These are phyloP conservation scores for Tylopilus subfusipes DNA, from an alignment of 768 basidiomycete genomes.

Conservation along the genomic window DNA sequence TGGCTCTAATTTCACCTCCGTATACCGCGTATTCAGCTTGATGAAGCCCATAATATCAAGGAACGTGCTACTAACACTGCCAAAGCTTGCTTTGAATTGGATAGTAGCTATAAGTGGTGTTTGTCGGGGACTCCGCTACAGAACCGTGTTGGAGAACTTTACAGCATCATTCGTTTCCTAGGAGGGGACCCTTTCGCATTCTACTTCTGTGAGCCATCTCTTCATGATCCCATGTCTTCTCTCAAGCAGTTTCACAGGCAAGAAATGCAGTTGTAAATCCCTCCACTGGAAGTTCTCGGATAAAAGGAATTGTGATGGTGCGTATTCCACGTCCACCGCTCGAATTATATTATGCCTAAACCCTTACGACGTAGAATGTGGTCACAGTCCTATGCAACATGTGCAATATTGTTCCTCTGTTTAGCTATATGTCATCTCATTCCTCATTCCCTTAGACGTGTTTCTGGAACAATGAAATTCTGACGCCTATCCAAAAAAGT, in stretches of 20 bases:
- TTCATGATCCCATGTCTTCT: background rate
- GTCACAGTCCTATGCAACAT: slow-evolving; percentile 83
- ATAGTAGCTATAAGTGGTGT: slow-evolving; percentile 86
- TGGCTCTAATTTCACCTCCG: background rate
- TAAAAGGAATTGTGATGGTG: slow-evolving; percentile 80
- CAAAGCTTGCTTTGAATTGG: slow-evolving; percentile 90
- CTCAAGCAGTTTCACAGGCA: slow-evolving; percentile 46
- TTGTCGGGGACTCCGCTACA: slow-evolving; percentile 95
- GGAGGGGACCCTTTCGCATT: slow-evolving; percentile 91
- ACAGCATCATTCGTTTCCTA: slow-evolving; percentile 88
- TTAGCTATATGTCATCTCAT: slow-evolving; percentile 4
- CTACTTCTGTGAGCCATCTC: slow-evolving; percentile 71
- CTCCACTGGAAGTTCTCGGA: slow-evolving; percentile 92
- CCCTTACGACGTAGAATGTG: slow-evolving; percentile 54
- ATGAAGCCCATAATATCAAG: slow-evolving; percentile 98
- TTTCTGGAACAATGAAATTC: slow-evolving; percentile 95
- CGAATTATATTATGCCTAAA: background rate
- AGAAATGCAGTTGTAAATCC: slow-evolving; percentile 89
- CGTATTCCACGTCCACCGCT: slow-evolving; percentile 12
- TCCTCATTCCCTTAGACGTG: slow-evolving; percentile 55
- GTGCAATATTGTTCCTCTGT: slow-evolving; percentile 34
- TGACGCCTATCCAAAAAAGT: slow-evolving; percentile 92
- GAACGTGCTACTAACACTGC: slow-evolving; percentile 93
- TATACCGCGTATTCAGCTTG: slow-evolving; percentile 50
- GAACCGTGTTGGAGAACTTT: slow-evolving; percentile 97